Evolutionary conservation across 2,329 filamentous ascomycete genomes (phyloP).

Genomic region (Uncinocarpus reesii): DNA sequence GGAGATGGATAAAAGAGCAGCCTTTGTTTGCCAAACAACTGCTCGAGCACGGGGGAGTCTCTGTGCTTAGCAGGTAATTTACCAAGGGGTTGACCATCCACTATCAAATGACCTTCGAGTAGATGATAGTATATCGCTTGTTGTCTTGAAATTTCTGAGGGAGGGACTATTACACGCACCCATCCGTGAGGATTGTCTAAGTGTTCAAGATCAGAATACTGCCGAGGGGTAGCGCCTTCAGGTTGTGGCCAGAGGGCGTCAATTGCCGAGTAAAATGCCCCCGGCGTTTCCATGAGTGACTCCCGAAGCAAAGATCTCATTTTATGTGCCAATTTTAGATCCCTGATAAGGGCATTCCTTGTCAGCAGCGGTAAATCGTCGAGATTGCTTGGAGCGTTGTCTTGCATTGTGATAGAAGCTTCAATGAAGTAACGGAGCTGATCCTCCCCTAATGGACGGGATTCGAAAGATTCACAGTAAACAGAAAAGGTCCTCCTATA

Average conservation of each 20-base stretch:
- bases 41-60: conserved; percentile 19
- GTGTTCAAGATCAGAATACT: background rate
- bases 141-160: background rate
- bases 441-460: background rate
- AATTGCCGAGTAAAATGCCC: conserved; percentile 30
- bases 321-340: conserved; percentile 37
- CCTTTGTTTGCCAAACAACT: conserved; percentile 21
- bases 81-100: conserved; percentile 25
- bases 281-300: conserved; percentile 26
- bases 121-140: conserved; percentile 24
- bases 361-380: conserved; percentile 25
- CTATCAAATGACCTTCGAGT: conserved; percentile 26
- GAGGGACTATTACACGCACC: background rate
- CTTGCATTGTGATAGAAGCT: conserved; percentile 33
- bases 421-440: conserved; percentile 13
- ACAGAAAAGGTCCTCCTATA: conserved; percentile 17
- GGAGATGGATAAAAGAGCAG: conserved; percentile 19
- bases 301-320: conserved; percentile 29
- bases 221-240: conserved; percentile 12
- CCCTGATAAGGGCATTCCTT: conserved; percentile 37
- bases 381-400: conserved; percentile 35
- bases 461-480: conserved; percentile 9
- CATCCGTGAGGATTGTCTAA: background rate
- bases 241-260: conserved; percentile 36
- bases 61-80: conserved; percentile 24